Base-by-base conservation (phyloP, 2,329 filamentous ascomycete genomes). In the Zalaria sp. region DNA sequence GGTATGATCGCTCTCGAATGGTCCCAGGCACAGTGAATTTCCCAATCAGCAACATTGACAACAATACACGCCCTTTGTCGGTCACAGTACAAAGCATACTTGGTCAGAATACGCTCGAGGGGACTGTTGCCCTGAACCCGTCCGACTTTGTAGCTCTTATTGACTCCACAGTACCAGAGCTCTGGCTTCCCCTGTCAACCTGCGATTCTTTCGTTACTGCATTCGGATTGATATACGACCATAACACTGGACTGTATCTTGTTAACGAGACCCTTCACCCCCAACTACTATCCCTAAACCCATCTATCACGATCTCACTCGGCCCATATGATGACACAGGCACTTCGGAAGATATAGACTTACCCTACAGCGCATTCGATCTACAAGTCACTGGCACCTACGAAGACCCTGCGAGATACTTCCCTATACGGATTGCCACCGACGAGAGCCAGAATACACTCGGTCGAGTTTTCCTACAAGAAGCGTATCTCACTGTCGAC, bases 341-440 rank as follows among this genome's bases (percentile, higher is more conserved):
- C 18, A 18, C 18, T 18, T 18, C 18, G 18, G 18, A 18, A 5
- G 48, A 18, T 2, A 35, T 34, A 5, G 25, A 34, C 3, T 43
- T 61, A 37, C 58, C 58, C 2, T 61, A 62, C 37, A 51, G 47
- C 42, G 58, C 57, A 29, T 59, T 59, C 43, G 57, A 59, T 38
- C 49, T 55, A 48, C 11, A 51, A 44, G 11, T 44, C 50, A 27
- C 36, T 27, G 36, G 36, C 18, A 18, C 18, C 18, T 18, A 18
- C 18, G 18, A 2, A 18, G 18, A 18, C 18, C 18, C 18, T 18
- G 18, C 18, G 18, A 39, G 44, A 25, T 59, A 59, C 43, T 62
- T 62, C 37, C 58, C 59, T 3, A 48, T 62, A 10, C 53, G 51
- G 36, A 47, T 53, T 25, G 59, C 58, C 6, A 51, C 49, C 5